Percentiles rank a stretch among this genome's conserved stretches.
Conservation (phyloP, 306 rosid species). For the Fragaria nilgerrensis region DNA sequence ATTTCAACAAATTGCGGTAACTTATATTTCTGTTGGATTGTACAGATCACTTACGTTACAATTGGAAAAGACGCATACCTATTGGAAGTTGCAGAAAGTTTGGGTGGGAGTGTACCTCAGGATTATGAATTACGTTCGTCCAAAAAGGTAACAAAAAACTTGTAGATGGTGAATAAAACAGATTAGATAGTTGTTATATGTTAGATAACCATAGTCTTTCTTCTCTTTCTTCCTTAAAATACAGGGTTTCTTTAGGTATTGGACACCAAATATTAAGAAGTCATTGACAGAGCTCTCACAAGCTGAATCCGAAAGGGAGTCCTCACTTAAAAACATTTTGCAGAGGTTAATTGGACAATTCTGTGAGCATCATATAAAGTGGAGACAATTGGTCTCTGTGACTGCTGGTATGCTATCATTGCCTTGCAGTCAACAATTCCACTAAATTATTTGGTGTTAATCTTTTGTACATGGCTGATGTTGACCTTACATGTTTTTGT, state of each 20-base stretch:
- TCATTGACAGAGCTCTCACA: conserved; percentile 59
- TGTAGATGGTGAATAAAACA: conserved; percentile 11
- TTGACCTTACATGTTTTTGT: conserved; percentile 45
- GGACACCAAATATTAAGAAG: conserved; percentile 77
- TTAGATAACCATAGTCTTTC: conserved; percentile 19
- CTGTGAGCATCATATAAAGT: conserved; percentile 67
- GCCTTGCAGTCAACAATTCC: background rate
- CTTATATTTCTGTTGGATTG: conserved; percentile 24
- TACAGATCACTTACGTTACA: conserved; percentile 70
- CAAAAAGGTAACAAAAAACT: conserved; percentile 50
- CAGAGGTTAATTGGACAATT: conserved; percentile 75
- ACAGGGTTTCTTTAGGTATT: conserved; percentile 89
- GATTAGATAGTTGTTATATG: background rate
- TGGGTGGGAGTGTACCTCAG: conserved; percentile 45
- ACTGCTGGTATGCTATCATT: conserved; percentile 59
- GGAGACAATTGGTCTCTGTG: conserved; percentile 82
- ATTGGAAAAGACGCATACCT: conserved; percentile 82
- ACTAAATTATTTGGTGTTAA: background rate
- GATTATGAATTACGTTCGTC: conserved; percentile 83
- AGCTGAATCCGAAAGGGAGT: conserved; percentile 76
- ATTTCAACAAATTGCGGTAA: background rate
- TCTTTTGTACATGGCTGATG: conserved; percentile 24
- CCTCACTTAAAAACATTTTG: conserved; percentile 68
- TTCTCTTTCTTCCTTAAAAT: conserved; percentile 28
- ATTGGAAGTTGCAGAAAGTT: conserved; percentile 87